Conservation (phyloP, 2,329 filamentous ascomycete genomes). For the Exophiala viscosa region DNA sequence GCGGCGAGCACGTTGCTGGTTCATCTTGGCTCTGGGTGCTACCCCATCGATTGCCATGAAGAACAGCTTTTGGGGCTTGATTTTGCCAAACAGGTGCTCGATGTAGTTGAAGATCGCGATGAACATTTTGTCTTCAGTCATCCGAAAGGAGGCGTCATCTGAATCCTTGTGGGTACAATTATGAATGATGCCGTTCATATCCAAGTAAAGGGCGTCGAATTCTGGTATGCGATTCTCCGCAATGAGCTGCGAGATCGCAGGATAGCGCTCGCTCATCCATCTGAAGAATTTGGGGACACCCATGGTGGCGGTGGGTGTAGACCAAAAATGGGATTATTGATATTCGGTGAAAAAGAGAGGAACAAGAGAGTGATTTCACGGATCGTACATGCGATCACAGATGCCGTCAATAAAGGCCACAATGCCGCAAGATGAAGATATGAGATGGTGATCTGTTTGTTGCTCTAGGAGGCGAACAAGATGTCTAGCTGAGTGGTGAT, state of each 20-base stretch:
- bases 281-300: slow-evolving; percentile 88
- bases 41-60: slow-evolving; percentile 99
- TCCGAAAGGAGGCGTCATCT: slow-evolving; percentile 83
- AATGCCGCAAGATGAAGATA: background rate
- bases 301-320: slow-evolving; percentile 44
- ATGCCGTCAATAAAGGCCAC: background rate
- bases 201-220: slow-evolving; percentile 86
- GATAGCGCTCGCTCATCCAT: slow-evolving; percentile 99
- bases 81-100: slow-evolving; percentile 96
- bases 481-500: background rate
- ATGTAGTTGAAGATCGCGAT: slow-evolving; percentile 99
- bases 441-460: background rate
- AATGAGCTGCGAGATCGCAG: slow-evolving; percentile 95
- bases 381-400: background rate
- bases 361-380: background rate
- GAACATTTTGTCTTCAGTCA: slow-evolving; percentile 99
- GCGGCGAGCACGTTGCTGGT: slow-evolving; percentile 91
- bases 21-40: slow-evolving; percentile 98
- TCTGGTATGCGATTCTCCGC: slow-evolving; percentile 98
- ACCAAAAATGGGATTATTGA: slow-evolving; percentile 16
- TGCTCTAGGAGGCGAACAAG: background rate
- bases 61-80: slow-evolving; percentile 96
- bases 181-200: slow-evolving; percentile 99
- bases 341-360: slow-evolving; percentile 5
- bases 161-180: slow-evolving; percentile 98